Percentiles rank a stretch among this genome's conserved stretches.
Evolutionary conservation across 2,329 filamentous ascomycete genomes (phyloP).

Genomic region (Calonectria pteridis): DNA sequence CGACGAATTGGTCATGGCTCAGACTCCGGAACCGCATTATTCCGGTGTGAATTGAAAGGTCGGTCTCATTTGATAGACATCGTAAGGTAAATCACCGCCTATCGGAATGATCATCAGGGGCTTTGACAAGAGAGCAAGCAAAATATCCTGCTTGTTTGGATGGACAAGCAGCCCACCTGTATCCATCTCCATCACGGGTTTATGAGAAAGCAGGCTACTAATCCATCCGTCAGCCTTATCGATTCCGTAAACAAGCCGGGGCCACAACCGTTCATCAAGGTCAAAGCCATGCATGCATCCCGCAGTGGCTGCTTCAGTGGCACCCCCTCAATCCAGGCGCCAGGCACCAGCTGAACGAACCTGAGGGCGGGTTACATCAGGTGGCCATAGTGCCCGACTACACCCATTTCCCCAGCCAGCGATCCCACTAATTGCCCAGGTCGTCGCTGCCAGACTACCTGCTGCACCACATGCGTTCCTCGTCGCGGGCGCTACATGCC

Average conservation of each 20-base stretch:
- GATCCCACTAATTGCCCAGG: constrained; percentile 20
- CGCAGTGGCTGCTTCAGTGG: constrained; percentile 20
- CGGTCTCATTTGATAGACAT: neutral
- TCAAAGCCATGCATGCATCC: constrained; percentile 21
- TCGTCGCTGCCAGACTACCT: neutral
- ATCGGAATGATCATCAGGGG: neutral
- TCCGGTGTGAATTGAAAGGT: neutral
- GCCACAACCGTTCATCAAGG: constrained; percentile 8
- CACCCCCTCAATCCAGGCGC: neutral
- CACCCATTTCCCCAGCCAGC: constrained; percentile 8
- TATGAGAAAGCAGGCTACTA: neutral
- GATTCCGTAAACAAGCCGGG: neutral
- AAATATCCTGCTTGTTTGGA: too few relatives aligned
- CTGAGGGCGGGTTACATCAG: constrained; percentile 14
- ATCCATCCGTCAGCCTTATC: neutral
- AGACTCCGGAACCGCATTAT: neutral
- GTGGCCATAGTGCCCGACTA: constrained; percentile 12
- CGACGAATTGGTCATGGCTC: neutral
- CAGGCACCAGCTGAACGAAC: constrained; percentile 12
- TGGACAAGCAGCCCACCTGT: neutral
- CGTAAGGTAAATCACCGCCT: neutral
- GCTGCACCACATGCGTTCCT: constrained; percentile 3
- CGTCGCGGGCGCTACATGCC: neutral
- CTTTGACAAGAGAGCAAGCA: neutral
- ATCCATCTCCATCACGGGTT: neutral